Percentiles rank a stretch among this genome's conserved stretches.
Evolutionary conservation across 2,329 filamentous ascomycete species (phyloP).

Genomic region (Emydomyces testavorans): DNA sequence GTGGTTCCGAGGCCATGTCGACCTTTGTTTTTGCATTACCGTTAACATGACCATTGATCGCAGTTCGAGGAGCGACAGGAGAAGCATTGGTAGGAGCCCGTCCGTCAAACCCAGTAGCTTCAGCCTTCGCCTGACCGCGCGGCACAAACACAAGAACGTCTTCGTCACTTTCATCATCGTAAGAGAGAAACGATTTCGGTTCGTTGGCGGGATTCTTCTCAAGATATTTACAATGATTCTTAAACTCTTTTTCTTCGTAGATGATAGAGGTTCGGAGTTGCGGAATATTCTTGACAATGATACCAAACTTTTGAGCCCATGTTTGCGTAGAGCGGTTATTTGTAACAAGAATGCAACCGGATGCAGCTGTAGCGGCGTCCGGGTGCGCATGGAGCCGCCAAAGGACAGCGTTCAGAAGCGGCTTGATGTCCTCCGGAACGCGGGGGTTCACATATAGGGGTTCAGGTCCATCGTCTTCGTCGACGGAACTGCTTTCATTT

Average conservation of each 20-base stretch:
- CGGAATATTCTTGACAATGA: conserved; percentile 38
- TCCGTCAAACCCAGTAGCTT: conserved; percentile 17
- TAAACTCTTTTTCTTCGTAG: conserved; percentile 37
- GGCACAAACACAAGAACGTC: conserved; percentile 39
- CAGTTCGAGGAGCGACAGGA: conserved; percentile 11
- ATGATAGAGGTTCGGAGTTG: conserved; percentile 39
- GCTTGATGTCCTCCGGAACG: conserved; percentile 32
- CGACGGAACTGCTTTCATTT: conserved; percentile 17
- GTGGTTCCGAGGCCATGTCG: conserved; percentile 21
- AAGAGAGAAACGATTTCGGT: conserved; percentile 35
- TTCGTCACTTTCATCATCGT: conserved; percentile 40
- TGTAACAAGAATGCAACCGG: conserved; percentile 34
- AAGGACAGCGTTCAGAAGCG: conserved; percentile 35
- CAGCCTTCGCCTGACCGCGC: conserved; percentile 31
- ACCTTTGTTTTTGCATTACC: conserved; percentile 16
- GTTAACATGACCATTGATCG: conserved; percentile 8
- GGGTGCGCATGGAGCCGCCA: conserved; percentile 34
- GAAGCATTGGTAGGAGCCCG: conserved; percentile 20
- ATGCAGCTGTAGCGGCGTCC: conserved; percentile 26
- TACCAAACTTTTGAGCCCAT: conserved; percentile 39
- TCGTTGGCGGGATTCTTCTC: conserved; percentile 34
- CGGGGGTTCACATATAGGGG: conserved; percentile 21
- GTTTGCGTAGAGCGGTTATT: conserved; percentile 35
- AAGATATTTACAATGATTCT: conserved; percentile 36
- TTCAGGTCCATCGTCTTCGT: conserved; percentile 17